Base-by-base conservation (phyloP, 371 early-diverging fungal species). In the Circinella umbellata region DNA sequence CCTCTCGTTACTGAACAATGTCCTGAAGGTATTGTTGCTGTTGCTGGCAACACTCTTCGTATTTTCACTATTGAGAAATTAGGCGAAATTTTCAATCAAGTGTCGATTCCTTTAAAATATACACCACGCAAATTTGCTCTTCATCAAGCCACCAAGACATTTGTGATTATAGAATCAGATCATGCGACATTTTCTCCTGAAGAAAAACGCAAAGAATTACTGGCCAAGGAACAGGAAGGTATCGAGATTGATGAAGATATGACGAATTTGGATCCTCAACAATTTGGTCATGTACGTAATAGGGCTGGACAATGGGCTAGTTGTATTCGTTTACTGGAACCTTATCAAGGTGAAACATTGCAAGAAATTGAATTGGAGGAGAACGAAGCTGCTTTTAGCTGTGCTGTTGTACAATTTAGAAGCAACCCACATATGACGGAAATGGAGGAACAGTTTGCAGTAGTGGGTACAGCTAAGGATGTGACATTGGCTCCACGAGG, bases 141-240 rank as follows among this genome's bases (percentile, higher is more conserved):
- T 66, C 90, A 95, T 68, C 87, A 85, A 35, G 78, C 81, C 5
- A 88, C 91, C 49, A 91, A 90, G 62, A 88, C 92, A 46, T 95
- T 99, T 86, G 93, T 95, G 4, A 80, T 97, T 62, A 86, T 95
- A 62, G 98, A 98, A 79, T 79, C 93, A 18, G 98, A 99, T 18
- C 92, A 96, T 73, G 86, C 87, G 54, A 90, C 92, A 0, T 91
- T 76, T 66, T 92, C 93, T 14, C 88, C 92, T 0, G 71, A 78
- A 39, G 92, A 90, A 55, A 89, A 89, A 67, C 74, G 76, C 51
- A 81, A 83, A 66, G 80, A 84, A 18, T 77, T 93, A 17, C 76
- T 76, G 35, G 83, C 76, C 27, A 86, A 89, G 75, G 88, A 83
- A 27, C 77, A 78, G 15, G 88, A 83, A 66, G 86, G 83, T 6